Evolutionary conservation across 768 basidiomycete genomes (phyloP), one percentile per base, ranked within the genome.

Genomic region (Terana coerulea): DNA sequence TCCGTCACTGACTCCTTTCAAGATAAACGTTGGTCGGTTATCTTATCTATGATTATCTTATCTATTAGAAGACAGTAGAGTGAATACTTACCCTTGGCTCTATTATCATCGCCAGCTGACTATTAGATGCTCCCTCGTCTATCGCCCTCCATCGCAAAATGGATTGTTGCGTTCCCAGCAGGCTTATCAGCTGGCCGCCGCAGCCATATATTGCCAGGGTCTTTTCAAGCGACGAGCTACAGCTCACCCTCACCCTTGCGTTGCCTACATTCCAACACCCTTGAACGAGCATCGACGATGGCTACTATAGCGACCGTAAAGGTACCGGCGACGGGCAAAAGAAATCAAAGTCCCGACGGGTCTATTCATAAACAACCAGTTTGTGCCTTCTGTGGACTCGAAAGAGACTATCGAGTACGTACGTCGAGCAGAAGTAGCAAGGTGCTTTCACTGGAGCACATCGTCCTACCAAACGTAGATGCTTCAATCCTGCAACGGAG

Each of bases 341-440:
- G 64, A 72, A 60, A 72, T 91, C 44, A 72, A 72, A 30, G 75
- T 94, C 31, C 84, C 85, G 9, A 91, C 88, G 6, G 91, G 91
- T 15, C 76, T 95, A 22, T 98, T 91, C 73, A 94, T 98, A 70
- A 84, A 94, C 74, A 91, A 91, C 65, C 79, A 92, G 63, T 95
- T 92, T 61, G 86, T 90, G 25, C 66, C 81, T n/a, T 89, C 88
- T 5, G 75, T 77, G 22, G 86, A 89, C 60, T 86, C 82, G 28
- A 62, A 71, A 12, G 85, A 87, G 50, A 65, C 75, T 37, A 80
- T 91, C 63, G 64, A 78, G 88, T 89, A 59, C 58, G 81, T 67
- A 24, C 35, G 22, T n/a, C 22, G 17, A 3, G 30, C 19, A 48
- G 19, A 11, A 6, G 19, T 37, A 25, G 14, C 15, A 33, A 33